Conservation (phyloP, 768 basidiomycete species). For the Royoungia palumana region DNA sequence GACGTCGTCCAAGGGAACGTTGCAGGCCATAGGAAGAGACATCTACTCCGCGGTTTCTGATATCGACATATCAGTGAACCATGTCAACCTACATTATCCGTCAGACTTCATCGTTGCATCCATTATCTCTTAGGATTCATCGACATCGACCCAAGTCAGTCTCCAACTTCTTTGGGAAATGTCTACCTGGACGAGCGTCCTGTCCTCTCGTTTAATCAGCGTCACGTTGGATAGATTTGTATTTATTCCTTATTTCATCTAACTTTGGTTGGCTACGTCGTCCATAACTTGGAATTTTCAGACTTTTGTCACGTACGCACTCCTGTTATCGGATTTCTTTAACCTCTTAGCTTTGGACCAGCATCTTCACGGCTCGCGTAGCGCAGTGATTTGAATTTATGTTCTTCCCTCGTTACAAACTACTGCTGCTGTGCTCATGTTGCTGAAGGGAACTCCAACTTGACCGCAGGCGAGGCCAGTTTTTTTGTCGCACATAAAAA, state of each 20-base stretch:
- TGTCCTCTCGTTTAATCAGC: conserved; percentile 32
- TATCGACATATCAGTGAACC: background rate
- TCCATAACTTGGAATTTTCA: conserved; percentile 11
- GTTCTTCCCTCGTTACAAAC: background rate
- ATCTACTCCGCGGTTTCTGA: conserved; percentile 10
- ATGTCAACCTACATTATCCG: conserved; percentile 2
- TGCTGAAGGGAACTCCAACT: background rate
- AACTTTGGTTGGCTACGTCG: conserved; percentile 8
- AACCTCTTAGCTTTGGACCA: background rate
- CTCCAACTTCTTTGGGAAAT: conserved; percentile 13
- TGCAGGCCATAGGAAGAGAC: conserved; percentile 12
- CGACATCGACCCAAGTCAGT: background rate
- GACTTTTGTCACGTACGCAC: conserved; percentile 1
- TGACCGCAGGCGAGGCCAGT: too few relatives aligned
- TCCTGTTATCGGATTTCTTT: background rate
- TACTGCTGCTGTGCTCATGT: background rate
- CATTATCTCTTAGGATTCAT: conserved; percentile 3
- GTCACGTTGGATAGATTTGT: conserved; percentile 21
- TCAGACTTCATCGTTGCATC: conserved; percentile 3
- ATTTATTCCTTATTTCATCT: conserved; percentile 22
- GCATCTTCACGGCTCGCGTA: background rate
- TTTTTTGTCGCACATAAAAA: background rate
- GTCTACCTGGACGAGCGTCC: conserved; percentile 25
- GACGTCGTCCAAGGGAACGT: background rate
- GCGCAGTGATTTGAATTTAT: background rate